Conservation (phyloP, 192 early-diverging fungal species). For the Linnemannia exigua region DNA sequence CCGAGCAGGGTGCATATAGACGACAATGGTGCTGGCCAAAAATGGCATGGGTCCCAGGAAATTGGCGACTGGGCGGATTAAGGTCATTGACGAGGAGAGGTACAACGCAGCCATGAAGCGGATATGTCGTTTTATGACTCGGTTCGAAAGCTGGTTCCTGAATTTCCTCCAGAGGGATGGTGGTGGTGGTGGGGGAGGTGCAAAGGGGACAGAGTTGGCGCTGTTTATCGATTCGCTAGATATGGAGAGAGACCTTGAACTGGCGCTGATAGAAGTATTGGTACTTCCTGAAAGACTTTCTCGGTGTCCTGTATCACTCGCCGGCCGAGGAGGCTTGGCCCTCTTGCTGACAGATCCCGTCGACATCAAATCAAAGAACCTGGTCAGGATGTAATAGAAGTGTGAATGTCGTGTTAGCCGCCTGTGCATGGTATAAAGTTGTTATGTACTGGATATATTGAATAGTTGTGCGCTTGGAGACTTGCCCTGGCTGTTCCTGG, state of each 20-base stretch:
- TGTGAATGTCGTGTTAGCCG: too few relatives aligned
- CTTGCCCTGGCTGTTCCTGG: background rate
- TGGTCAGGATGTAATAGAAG: background rate
- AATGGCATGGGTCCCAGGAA: constrained; percentile 34
- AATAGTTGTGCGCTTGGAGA: background rate
- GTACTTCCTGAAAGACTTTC: background rate
- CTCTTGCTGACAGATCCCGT: background rate
- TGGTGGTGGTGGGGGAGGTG: constrained; percentile 13
- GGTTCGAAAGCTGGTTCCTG: constrained; percentile 38
- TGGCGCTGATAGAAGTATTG: background rate
- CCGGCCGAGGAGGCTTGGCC: background rate
- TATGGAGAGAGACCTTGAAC: background rate
- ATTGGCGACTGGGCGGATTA: constrained; percentile 27
- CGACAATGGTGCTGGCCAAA: constrained; percentile 32
- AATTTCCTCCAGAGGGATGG: constrained; percentile 31
- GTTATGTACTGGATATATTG: too few relatives aligned
- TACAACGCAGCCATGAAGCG: constrained; percentile 50
- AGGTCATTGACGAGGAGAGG: constrained; percentile 35
- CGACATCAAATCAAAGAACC: constrained; percentile 48
- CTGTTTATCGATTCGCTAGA: constrained; percentile 25
- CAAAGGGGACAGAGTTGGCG: constrained; percentile 27
- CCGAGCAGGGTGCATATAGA: constrained; percentile 59
- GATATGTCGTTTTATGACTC: constrained; percentile 49
- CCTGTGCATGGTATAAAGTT: too few relatives aligned
- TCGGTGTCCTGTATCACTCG: background rate